Evolutionary conservation across 805 yeast species (phyloP).

Genomic region (Nakazawaea molendinolei): DNA sequence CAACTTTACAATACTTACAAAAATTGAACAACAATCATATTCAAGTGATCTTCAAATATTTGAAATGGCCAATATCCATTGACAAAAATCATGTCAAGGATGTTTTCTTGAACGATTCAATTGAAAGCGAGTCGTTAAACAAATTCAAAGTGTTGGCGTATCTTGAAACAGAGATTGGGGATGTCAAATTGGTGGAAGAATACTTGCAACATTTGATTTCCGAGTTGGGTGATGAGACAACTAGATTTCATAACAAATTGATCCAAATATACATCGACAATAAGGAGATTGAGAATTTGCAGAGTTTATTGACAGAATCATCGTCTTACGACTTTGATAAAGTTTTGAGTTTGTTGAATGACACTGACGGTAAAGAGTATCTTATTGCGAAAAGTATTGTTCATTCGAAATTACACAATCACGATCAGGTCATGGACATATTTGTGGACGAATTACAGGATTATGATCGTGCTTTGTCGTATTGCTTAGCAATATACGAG

Average conservation of each 20-base stretch:
- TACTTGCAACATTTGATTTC: constrained; percentile 50
- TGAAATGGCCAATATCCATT: constrained; percentile 41
- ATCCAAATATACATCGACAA: constrained; percentile 36
- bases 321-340: constrained; percentile 33
- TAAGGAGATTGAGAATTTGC: constrained; percentile 21
- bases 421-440: constrained; percentile 56
- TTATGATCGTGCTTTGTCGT: constrained; percentile 49
- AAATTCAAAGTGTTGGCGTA: constrained; percentile 46
- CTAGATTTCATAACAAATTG: constrained; percentile 36
- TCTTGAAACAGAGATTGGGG: constrained; percentile 29
- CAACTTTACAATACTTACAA: constrained; percentile 52
- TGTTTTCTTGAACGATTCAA: constrained; percentile 62
- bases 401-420: constrained; percentile 51
- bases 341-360: constrained; percentile 26
- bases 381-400: constrained; percentile 49
- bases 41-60: constrained; percentile 49
- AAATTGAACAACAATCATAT: constrained; percentile 42
- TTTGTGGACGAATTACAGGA: constrained; percentile 52
- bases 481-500: constrained; percentile 46
- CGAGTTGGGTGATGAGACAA: constrained; percentile 29
- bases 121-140: constrained; percentile 53
- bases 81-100: constrained; percentile 30
- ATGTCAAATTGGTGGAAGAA: constrained; percentile 23
- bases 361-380: constrained; percentile 14
- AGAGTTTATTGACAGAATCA: constrained; percentile 27